Evolutionary conservation across 1,284 basidiomycete species (phyloP).

Genomic region (Prillingera fragicola): DNA sequence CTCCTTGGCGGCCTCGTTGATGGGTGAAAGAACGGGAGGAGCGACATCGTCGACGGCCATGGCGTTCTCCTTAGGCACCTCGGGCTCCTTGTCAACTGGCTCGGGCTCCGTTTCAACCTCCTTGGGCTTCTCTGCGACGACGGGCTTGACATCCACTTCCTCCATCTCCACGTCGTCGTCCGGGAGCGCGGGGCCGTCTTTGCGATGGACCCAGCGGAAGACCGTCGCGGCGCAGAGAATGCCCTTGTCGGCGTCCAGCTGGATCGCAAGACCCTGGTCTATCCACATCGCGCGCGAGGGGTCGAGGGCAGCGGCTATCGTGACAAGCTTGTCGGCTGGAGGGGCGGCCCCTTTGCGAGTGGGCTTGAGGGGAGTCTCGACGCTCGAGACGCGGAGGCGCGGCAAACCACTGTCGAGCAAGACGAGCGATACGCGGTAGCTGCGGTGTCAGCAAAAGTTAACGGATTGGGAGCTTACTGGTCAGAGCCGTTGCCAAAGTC

Average conservation of each 20-base stretch:
- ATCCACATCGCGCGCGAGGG: constrained; percentile 8
- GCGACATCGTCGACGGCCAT: neutral
- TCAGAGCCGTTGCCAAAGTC: constrained; percentile 8
- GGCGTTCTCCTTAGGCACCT: constrained; percentile 1
- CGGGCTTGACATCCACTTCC: constrained; percentile 1
- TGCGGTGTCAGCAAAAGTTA: neutral
- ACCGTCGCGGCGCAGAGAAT: constrained; percentile 2
- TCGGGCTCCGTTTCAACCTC: neutral
- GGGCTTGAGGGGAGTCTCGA: too few relatives aligned
- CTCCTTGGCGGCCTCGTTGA: neutral
- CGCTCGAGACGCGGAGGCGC: neutral
- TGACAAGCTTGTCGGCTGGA: too few relatives aligned
- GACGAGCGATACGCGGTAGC: constrained; percentile 7
- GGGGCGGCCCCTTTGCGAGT: too few relatives aligned
- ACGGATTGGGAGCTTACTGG: neutral
- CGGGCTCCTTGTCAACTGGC: neutral
- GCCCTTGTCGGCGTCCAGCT: constrained; percentile 5
- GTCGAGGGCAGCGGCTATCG: constrained; percentile 4
- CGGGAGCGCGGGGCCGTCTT: neutral
- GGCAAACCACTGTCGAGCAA: constrained; percentile 5
- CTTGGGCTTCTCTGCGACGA: neutral
- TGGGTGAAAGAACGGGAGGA: neutral
- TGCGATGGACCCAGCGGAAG: constrained; percentile 8
- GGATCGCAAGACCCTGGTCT: constrained; percentile 8
- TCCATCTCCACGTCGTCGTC: neutral